Base-by-base conservation (phyloP, 441 rosid species). In the Eutrema salsugineum region DNA sequence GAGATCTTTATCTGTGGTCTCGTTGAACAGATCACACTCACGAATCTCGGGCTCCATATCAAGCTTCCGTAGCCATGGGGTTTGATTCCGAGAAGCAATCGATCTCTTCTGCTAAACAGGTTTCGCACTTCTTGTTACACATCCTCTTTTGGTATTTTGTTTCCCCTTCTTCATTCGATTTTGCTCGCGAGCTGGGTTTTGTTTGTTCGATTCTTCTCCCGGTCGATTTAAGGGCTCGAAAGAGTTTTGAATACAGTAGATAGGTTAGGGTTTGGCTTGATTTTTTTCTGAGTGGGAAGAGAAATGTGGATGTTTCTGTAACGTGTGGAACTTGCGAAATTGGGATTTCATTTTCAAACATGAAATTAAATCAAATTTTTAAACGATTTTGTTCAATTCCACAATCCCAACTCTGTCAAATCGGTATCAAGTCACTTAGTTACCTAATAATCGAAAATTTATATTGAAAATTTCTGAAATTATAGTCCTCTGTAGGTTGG, bases 41-140 rank as follows among this genome's bases (percentile, higher is more conserved):
- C 53, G 22, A 38, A 51, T 59, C 61, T 49, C 72, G 22, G 61
- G 71, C 40, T 70, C 74, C 56, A 43, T 43, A 28, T 36, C 74
- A 53, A 68, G 70, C 71, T 76, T 70, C 35, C 68, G 8, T 57
- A 44, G 53, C 64, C 62, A 93, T 94, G 97, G 88, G 79, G 47
- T 74, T 87, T 51, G 93, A 87, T 79, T 73, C 80, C 38, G 89
- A 87, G 81, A 85, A 78, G 39, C 79, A 73, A 75, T 64, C 81
- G 38, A 67, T 82, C 38, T 77, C 82, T 64, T 83, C 90, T 42
- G 53, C 75, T 53, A 71, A 24, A 64, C 88, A 85, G 96, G 89
- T 91, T 73, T 62, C 51, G 4, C 8, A 9, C 42, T 51, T 43
- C 7, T 51, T 15, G 5, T 58, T 39, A 32, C 35, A 11, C 61